These are phyloP conservation scores for Colletotrichum sp. DNA, from an alignment of 2,329 filamentous ascomycete genomes.

Conservation along the genomic window DNA sequence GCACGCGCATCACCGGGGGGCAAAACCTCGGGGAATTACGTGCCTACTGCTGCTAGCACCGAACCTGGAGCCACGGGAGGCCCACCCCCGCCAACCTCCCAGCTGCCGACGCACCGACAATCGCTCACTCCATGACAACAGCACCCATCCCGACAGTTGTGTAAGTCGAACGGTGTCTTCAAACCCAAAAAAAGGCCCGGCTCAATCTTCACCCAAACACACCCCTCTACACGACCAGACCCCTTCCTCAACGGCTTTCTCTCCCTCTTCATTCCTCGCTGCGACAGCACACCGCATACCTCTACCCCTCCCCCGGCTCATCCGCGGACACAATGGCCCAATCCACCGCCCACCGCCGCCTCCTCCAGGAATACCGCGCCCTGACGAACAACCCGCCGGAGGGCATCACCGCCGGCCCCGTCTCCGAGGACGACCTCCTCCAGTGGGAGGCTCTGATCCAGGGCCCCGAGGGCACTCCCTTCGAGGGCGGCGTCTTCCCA, in stretches of 20 bases:
- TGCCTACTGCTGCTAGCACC: neutral
- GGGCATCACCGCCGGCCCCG: constrained; percentile 92
- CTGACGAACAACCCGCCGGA: constrained; percentile 96
- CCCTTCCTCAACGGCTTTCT: neutral
- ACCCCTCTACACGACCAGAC: neutral
- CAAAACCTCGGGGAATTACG: constrained; percentile 14
- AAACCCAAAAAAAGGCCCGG: neutral
- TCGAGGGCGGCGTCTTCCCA: constrained; percentile 93
- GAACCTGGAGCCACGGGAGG: neutral
- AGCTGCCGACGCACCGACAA: neutral
- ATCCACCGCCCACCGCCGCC: constrained; percentile 74
- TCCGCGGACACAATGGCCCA: constrained; percentile 50
- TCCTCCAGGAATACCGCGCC: constrained; percentile 95
- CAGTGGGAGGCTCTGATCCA: constrained; percentile 97
- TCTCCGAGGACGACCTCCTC: constrained; percentile 94
- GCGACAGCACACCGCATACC: neutral
- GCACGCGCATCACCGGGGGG: neutral
- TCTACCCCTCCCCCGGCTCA: neutral
- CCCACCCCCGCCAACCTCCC: constrained; percentile 6
- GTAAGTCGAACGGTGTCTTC: constrained; percentile 8
- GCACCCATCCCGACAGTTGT: neutral
- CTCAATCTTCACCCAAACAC: neutral
- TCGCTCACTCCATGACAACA: neutral
- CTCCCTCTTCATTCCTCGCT: neutral
- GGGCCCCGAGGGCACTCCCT: constrained; percentile 93